These are phyloP conservation scores for Lecanicillium sp. DNA, from an alignment of 2,329 filamentous ascomycete species.

Conservation along the genomic window DNA sequence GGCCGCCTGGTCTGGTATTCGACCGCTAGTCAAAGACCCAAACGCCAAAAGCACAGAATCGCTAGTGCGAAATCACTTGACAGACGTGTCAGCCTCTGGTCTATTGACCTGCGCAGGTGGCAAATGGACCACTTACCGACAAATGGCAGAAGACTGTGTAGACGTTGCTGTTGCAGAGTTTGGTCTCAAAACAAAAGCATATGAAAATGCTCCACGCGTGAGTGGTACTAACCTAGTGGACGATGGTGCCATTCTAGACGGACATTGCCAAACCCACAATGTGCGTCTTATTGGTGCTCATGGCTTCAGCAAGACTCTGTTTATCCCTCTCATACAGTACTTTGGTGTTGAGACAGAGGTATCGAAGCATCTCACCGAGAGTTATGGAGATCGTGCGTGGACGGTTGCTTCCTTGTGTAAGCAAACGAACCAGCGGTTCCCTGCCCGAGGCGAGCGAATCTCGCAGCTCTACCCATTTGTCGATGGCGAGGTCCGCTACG, in stretches of 20 bases:
- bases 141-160: conserved; percentile 87
- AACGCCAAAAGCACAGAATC: conserved; percentile 81
- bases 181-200: conserved; percentile 47
- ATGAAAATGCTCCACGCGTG: conserved; percentile 55
- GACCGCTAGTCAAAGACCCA: conserved; percentile 78
- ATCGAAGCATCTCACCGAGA: conserved; percentile 76
- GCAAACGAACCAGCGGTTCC: conserved; percentile 71
- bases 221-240: conserved; percentile 62
- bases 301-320: conserved; percentile 79
- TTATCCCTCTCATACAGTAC: conserved; percentile 92
- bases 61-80: conserved; percentile 77
- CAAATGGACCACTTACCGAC: conserved; percentile 89
- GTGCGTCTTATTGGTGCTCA: conserved; percentile 77
- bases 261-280: conserved; percentile 74
- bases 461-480: conserved; percentile 80
- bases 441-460: conserved; percentile 73
- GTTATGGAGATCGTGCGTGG: conserved; percentile 91
- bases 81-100: conserved; percentile 71
- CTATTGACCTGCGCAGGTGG: conserved; percentile 80
- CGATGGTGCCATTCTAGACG: conserved; percentile 56
- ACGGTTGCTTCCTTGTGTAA: conserved; percentile 73
- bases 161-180: conserved; percentile 70
- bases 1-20: conserved; percentile 82
- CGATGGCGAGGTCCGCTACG: conserved; percentile 85
- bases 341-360: conserved; percentile 89